A percentile compares a stretch with the other conserved stretches of the same genome.
phyloP scores from a whole-genome alignment of 1,284 basidiomycete species.

The Takashimella tepidaria region DNA sequence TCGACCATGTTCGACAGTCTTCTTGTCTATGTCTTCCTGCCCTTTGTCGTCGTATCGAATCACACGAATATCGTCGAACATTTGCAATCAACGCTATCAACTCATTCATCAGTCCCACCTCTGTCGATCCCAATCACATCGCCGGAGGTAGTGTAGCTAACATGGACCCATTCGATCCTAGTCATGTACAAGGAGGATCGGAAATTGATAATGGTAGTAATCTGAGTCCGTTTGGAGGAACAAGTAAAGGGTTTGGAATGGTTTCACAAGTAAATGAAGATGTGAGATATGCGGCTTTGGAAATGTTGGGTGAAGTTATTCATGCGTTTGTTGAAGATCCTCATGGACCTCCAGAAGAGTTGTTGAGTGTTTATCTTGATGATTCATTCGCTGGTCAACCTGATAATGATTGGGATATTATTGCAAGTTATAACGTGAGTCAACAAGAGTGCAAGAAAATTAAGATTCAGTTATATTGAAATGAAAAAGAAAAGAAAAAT shows the following conservation, averaged over 20 bases:
- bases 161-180: too few relatives aligned
- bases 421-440: slow-evolving; percentile 79
- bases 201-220: too few relatives aligned
- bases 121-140: not conserved
- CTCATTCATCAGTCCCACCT: slow-evolving; percentile 52
- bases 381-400: slow-evolving; percentile 14
- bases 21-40: slow-evolving; percentile 80
- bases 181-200: too few relatives aligned
- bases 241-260: too few relatives aligned
- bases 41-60: slow-evolving; percentile 61
- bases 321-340: slow-evolving; percentile 69
- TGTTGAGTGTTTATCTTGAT: slow-evolving; percentile 68
- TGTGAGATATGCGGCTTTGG: slow-evolving; percentile 77
- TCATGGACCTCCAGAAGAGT: slow-evolving; percentile 67
- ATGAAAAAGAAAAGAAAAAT: too few relatives aligned
- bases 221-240: too few relatives aligned
- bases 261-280: slow-evolving; percentile 47
- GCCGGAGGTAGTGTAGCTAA: not conserved
- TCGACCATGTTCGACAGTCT: slow-evolving; percentile 84
- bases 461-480: not conserved
- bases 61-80: slow-evolving; percentile 54
- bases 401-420: slow-evolving; percentile 69
- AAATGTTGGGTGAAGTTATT: slow-evolving; percentile 86
- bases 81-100: slow-evolving; percentile 62
- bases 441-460: not conserved